Percentiles rank a stretch among this genome's conserved stretches.
phyloP scores from a whole-genome alignment of 345 rosid genomes.

The Moricandia moricandioides region DNA sequence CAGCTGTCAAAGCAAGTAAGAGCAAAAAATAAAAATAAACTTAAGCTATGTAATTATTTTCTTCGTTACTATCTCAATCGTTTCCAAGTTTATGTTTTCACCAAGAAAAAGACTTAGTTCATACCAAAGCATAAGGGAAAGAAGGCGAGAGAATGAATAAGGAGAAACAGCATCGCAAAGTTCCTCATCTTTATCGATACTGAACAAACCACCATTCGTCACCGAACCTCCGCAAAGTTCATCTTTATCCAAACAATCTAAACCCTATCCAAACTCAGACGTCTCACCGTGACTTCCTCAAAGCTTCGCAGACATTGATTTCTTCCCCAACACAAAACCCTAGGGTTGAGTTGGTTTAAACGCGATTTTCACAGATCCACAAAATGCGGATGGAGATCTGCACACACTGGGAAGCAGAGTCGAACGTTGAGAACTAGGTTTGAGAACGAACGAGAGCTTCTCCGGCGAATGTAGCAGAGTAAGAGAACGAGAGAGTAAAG shows the following conservation, averaged over 20 bases:
- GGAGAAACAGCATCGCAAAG: conserved; percentile 39
- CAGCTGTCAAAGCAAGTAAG: conserved; percentile 13
- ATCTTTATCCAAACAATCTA: too few relatives aligned
- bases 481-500: conserved; percentile 30
- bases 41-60: neutral
- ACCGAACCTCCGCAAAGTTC: conserved; percentile 18
- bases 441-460: conserved; percentile 12
- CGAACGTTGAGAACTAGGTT: neutral
- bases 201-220: conserved; percentile 44
- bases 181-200: conserved; percentile 47
- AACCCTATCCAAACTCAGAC: too few relatives aligned
- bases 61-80: neutral
- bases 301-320: conserved; percentile 21
- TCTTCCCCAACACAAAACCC: conserved; percentile 44
- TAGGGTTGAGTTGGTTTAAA: conserved; percentile 36
- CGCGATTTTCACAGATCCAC: conserved; percentile 54
- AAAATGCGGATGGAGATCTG: conserved; percentile 56
- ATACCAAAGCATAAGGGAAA: conserved; percentile 38
- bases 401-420: conserved; percentile 21
- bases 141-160: conserved; percentile 46
- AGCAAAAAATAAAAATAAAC: neutral
- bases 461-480: conserved; percentile 30
- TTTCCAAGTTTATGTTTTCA: neutral
- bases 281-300: conserved; percentile 35
- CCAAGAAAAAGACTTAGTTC: neutral